Evolutionary conservation across 805 yeast genomes (phyloP), one percentile per base, ranked within the genome.

Genomic region (Myxozyma sirexii): DNA sequence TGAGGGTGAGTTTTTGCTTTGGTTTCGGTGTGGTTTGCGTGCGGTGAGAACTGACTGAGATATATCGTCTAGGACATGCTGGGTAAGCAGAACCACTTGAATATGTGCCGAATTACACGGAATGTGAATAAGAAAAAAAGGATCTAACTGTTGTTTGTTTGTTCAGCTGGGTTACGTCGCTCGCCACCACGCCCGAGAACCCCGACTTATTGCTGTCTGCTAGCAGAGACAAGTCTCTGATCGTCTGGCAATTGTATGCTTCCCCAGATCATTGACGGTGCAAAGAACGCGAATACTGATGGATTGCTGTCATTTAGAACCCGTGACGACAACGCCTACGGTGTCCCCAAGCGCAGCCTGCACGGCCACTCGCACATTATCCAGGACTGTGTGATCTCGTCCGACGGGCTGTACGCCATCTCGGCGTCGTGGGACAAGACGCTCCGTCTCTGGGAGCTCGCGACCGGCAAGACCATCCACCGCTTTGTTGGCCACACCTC

Each of bases 351-450:
- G 84, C 90, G 87, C 82, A 90, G 97, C 71, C 86, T 94, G 80
- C 88, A 84, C 77, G 99, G 99, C 77, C 99, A 94, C 90, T 88
- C 96, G 72, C 99, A 94, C 91, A 93, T 94, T 76, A 97, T 94
- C 72, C 92, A 91, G 82, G 99, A 94, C 78, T 93, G 91, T 78
- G 89, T 94, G 77, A 88, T 94, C 82, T 90, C 98, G 69, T 91
- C 96, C 77, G 99, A 94, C 78, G 98, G 98, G 79, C 85, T 87
- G 76, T 93, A 85, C 84, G 98, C 97, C 76, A 83, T 94, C 79
- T 94, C 99, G 68, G 97, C 96, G 75, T 94, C 99, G 74, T 94
- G 99, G 99, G 99, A 94, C 81, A 90, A 88, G 84, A 92, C 99
- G 76, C 84, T 96, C 79, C 93, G 98, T 85, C 87, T 94, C 77